A percentile compares a stretch with the other conserved stretches of the same genome.
Evolutionary conservation across 208 protist genomes (phyloP).

Genomic region (Trypanosoma brucei): DNA sequence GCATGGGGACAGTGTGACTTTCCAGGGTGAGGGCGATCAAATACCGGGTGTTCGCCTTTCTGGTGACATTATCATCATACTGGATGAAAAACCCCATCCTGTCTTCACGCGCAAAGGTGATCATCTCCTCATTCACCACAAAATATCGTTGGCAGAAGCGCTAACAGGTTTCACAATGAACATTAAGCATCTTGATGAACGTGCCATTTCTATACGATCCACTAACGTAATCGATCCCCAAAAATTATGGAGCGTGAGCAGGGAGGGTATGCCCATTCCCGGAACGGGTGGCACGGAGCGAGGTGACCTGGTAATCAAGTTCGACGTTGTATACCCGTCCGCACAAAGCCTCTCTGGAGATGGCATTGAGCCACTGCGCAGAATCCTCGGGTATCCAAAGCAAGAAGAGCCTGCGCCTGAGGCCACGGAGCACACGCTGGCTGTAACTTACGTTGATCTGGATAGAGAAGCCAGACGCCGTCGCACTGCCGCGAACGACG

Average conservation of each 20-base stretch:
- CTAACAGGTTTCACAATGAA: slow-evolving; percentile 91
- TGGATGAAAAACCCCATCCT: slow-evolving; percentile 94
- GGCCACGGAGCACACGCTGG: slow-evolving; percentile 51
- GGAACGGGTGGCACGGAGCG: slow-evolving; percentile 85
- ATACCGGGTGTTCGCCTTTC: slow-evolving; percentile 88
- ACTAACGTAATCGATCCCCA: slow-evolving; percentile 79
- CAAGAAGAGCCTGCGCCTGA: slow-evolving; percentile 27
- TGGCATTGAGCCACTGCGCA: slow-evolving; percentile 49
- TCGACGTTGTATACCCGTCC: slow-evolving; percentile 87
- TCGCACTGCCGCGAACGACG: slow-evolving; percentile 67
- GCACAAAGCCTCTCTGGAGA: slow-evolving; percentile 3
- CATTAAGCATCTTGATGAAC: slow-evolving; percentile 89
- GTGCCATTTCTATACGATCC: slow-evolving; percentile 77
- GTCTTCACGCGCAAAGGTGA: slow-evolving; percentile 92
- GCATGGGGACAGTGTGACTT: slow-evolving; percentile 93
- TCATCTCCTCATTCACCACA: slow-evolving; percentile 93
- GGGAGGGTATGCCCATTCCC: slow-evolving; percentile 93
- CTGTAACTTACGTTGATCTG: slow-evolving; percentile 70
- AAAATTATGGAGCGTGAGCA: slow-evolving; percentile 75
- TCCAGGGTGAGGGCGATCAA: slow-evolving; percentile 95
- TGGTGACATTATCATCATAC: slow-evolving; percentile 97
- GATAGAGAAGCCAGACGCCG: slow-evolving; percentile 67
- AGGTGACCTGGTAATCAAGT: slow-evolving; percentile 87
- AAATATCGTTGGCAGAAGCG: slow-evolving; percentile 92
- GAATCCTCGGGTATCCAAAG: slow-evolving; percentile 68